These are phyloP conservation scores for Cadophora malorum DNA, from an alignment of 2,329 filamentous ascomycete species.

Conservation along the genomic window DNA sequence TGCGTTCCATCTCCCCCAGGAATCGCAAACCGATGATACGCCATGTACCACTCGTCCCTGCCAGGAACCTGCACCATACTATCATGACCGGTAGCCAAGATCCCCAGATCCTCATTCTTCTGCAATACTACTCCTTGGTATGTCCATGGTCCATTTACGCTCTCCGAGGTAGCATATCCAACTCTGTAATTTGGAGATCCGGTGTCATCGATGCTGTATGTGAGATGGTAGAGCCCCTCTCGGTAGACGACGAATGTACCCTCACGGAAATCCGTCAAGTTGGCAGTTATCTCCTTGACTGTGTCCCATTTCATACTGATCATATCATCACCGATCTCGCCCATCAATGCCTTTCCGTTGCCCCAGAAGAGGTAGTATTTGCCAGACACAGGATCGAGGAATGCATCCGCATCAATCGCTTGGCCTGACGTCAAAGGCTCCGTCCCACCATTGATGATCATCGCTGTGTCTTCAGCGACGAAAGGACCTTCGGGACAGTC, in stretches of 20 bases:
- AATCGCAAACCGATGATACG: conserved; percentile 23
- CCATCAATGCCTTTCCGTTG: conserved; percentile 17
- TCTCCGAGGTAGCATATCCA: conserved; percentile 17
- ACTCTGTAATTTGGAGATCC: conserved; percentile 20
- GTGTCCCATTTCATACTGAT: conserved; percentile 22
- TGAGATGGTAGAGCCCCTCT: conserved; percentile 20
- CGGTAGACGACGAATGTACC: conserved; percentile 20
- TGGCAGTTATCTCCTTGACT: conserved; percentile 18
- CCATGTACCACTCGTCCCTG: conserved; percentile 24
- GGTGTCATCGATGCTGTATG: conserved; percentile 22
- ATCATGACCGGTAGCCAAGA: conserved; percentile 20
- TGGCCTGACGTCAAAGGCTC: conserved; percentile 19
- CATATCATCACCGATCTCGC: conserved; percentile 15
- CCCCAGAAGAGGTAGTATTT: conserved; percentile 25
- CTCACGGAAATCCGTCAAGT: conserved; percentile 20
- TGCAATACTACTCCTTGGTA: conserved; percentile 18
- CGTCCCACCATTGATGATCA: conserved; percentile 21
- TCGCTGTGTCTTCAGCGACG: conserved; percentile 8
- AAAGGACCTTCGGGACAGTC: conserved; percentile 14
- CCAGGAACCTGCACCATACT: conserved; percentile 21
- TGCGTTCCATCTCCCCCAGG: conserved; percentile 19
- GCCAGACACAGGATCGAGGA: conserved; percentile 14
- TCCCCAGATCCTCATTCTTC: conserved; percentile 19
- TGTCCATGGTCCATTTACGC: conserved; percentile 18
- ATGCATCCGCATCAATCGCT: conserved; percentile 17